Evolutionary conservation across 208 protist species (phyloP), one percentile per base, ranked within the genome.

Genomic region (Kentomonas sorsogonicus): DNA sequence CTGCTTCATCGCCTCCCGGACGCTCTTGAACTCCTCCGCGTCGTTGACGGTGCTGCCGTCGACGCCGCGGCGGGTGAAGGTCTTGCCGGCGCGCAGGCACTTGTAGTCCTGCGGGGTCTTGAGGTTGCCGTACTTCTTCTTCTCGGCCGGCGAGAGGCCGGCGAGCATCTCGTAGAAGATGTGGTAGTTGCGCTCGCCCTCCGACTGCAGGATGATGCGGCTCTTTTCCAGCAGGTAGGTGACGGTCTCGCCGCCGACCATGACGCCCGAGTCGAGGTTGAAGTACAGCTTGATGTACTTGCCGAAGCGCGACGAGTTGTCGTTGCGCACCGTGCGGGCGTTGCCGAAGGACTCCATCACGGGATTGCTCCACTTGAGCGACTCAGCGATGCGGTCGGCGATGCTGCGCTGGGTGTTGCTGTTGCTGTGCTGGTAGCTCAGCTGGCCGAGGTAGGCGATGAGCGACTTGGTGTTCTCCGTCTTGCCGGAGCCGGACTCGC

Each of bases 221-320:
- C 86, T 96, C 63, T 88, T 97, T 72, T 98, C 96, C 13, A 98
- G 77, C 9, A 98, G 73, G 63, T 98, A 97, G 31, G 85, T 92
- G 15, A 86, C 68, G 0, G 87, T 86, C 68, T 86, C 64, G 31
- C 88, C 91, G 34, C 91, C 91, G 1, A 91, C 53, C 75, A 96
- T 82, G n/a, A 85, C 70, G 18, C 86, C 86, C n/a, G 82, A 77
- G 25, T 63, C 63, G 25, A 57, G 57, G 68, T 96, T 88, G 74
- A 98, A 97, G 65, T 88, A 89, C 13, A 98, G 81, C 64, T 97
- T 93, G 58, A 95, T 97, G 72, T 95, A 97, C 77, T 98, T 97
- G 57, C 91, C 91, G 60, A 98, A 98, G 40, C 96, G 87, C 7
- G 83, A 95, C 6, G 89, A 97, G 77, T 98, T 98, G 71, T 96